Base-by-base conservation (phyloP, 228 moss, liverwort and hornwort species). In the Sphagnum fallax region DNA sequence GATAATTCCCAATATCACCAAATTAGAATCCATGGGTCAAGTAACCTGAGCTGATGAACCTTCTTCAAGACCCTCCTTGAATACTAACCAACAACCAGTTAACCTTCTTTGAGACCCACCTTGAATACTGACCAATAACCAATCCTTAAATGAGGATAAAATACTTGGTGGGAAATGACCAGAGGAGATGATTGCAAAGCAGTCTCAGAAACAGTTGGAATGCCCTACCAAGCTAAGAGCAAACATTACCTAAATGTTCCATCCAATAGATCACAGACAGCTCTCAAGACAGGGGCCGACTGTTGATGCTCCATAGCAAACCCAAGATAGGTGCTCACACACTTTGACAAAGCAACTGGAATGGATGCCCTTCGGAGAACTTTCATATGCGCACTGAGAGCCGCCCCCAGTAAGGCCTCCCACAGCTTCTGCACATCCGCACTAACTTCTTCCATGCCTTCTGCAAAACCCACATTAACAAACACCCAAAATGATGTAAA, bases 401-500 rank as follows among this genome's bases (percentile, higher is more conserved):
- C 90, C 69, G 94, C 81, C 49, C 90, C 98, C 70, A 98, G 78
- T 69, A 98, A 71, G 74, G 81, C 77, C 78, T 89, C 89, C 66
- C 84, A 82, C 15, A 82, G 63, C 67, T 69, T 88, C 15, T 74
- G 77, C 50, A 59, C 52, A 57, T 78, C 75, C 66, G 68, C 82
- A 67, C 57, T 50, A 65, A 13, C 51, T 64, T 69, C 73, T 68
- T 74, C 69, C 12, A 72, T 62, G 75, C 68, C 73, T 65, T 80
- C 74, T n/a, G 70, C 9, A 49, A 71, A 68, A 18, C 74, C 87
- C 82, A 57, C 70, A 87, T 68, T 64, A 48, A 57, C 48, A 70
- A 8, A 50, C 9, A 18, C 32, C 32, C 32, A 32, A 2, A 32
- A 32, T 32, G 32, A 32, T 32, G 32, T 32, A 32, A 32, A 32